Conservation (phyloP, 2,329 filamentous ascomycete genomes). For the Sporothrix luriei region DNA sequence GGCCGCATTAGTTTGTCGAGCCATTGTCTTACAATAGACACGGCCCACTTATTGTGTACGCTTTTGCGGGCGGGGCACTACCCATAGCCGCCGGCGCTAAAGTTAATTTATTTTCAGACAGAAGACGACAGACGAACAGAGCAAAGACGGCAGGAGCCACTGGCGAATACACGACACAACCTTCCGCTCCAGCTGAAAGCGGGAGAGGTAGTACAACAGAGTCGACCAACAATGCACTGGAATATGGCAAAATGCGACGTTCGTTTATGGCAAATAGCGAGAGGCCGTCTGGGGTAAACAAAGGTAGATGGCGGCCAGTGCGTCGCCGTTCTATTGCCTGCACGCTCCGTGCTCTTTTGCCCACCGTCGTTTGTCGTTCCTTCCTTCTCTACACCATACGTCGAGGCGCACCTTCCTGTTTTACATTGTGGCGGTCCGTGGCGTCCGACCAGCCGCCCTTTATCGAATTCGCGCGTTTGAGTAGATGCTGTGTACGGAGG, state of each 20-base stretch:
- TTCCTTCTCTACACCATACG: not conserved
- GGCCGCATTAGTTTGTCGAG: not conserved
- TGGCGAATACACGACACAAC: not conserved
- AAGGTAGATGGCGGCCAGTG: conserved; percentile 12
- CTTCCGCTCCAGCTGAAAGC: not conserved
- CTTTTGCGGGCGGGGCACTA: not conserved
- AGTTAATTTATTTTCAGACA: conserved; percentile 25
- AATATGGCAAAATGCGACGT: conserved; percentile 18
- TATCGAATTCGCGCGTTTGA: not conserved
- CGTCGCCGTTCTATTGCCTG: conserved; percentile 12
- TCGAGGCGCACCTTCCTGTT: conserved; percentile 8
- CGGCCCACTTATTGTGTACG: not conserved
- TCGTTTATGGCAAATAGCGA: not conserved
- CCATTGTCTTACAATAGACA: not conserved
- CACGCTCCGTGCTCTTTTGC: not conserved
- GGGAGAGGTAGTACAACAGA: not conserved
- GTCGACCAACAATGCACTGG: not conserved
- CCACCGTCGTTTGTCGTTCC: not conserved
- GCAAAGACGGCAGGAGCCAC: not conserved
- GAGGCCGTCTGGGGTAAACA: not conserved
- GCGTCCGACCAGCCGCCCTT: not conserved
- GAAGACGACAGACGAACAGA: not conserved
- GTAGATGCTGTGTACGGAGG: conserved; percentile 4
- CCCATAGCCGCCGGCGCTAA: conserved; percentile 34
- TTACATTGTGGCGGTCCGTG: conserved; percentile 11